Base-by-base conservation (phyloP, 495 filamentous ascomycete genomes). In the Bacidia gigantensis region DNA sequence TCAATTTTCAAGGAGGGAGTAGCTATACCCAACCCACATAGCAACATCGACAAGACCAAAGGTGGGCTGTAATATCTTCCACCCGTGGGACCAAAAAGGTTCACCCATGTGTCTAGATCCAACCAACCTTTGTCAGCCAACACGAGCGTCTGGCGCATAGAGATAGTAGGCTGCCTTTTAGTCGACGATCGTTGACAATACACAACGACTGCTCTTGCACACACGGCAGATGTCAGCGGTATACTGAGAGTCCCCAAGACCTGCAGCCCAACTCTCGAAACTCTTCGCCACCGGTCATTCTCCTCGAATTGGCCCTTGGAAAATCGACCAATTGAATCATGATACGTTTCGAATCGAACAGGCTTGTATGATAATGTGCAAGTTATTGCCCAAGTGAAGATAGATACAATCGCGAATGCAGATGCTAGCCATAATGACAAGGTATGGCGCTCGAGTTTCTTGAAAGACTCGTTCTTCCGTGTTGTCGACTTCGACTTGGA, bases 211-310 rank as follows among this genome's bases (percentile, higher is more conserved):
- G 32, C 32, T n/a, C 32, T 39, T n/a, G 32, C 32, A 39, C 32
- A 39, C 10, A 39, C n/a, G n/a, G 32, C 32, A 39, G 32, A 39
- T n/a, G 32, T 39, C 10, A 39, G 32, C 32, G 32, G 32, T 39
- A 39, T 39, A 39, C 32, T 39, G 10, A 39, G 32, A 39, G 32
- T 39, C 32, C 32, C 32, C n/a, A 39, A 10, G 10, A 39, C 32
- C 32, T 39, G 32, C 32, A 39, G 32, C 32, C 32, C 32, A n/a
- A 39, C 32, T 39, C 32, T 39, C n/a, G 32, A 39, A 10, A 39
- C 32, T n/a, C 32, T 39, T 39, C 32, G 32, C 32, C 59, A 66
- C 14, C 50, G 23, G 44, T 64, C 62, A 29, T 54, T 65, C 12
- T 14, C 5, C 35, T 49, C 25, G 47, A 29, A 49, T 10, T 49